A percentile compares a stretch with the other conserved stretches of the same genome.
These are phyloP conservation scores for Solanum tacnaense DNA, from an alignment of 257 asterid species.

Conservation along the genomic window DNA sequence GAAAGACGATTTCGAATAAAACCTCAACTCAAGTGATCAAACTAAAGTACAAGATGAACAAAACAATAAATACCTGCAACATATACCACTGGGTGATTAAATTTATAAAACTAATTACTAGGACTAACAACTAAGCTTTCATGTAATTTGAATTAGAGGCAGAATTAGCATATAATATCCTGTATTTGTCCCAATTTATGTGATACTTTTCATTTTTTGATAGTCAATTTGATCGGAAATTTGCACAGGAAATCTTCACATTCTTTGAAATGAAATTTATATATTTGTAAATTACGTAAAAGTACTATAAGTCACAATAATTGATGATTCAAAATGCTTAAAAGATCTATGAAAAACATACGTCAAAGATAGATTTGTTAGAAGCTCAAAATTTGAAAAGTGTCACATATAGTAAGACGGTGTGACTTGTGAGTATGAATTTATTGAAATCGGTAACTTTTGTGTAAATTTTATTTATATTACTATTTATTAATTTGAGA, in stretches of 20 bases:
- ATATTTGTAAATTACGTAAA: no score
- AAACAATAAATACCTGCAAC: no score
- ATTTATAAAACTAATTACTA: no score
- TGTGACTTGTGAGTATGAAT: background rate
- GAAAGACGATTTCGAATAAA: accelerated
- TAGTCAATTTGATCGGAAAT: accelerated
- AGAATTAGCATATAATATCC: background rate
- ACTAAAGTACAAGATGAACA: no score
- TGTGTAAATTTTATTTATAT: background rate
- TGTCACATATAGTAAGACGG: no score
- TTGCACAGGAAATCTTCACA: accelerated
- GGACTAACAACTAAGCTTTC: background rate
- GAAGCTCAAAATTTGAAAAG: no score
- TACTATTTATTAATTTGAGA: background rate
- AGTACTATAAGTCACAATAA: no score
- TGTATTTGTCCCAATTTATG: accelerated
- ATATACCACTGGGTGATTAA: background rate
- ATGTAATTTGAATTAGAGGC: background rate
- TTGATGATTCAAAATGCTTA: background rate
- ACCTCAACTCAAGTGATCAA: no score
- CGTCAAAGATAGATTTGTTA: no score
- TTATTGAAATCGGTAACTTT: background rate
- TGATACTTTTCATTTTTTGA: accelerated
- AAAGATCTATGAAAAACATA: no score
- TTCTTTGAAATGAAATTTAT: no score